These are phyloP conservation scores for Mycena indigotica DNA, from an alignment of 768 basidiomycete genomes.

Conservation along the genomic window DNA sequence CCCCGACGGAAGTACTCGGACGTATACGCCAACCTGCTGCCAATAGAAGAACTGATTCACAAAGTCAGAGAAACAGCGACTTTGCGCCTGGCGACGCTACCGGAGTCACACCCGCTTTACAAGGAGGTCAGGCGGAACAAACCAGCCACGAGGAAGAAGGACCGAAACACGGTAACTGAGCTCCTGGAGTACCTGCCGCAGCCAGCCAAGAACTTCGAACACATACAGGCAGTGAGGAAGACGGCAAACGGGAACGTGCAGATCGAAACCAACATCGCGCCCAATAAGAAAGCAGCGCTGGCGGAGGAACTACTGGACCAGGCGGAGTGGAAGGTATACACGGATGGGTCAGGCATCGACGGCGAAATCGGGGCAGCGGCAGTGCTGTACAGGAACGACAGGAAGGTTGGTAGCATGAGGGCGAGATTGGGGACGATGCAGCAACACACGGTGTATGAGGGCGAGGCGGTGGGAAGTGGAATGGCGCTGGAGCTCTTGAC, in stretches of 20 bases:
- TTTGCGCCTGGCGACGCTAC: background rate
- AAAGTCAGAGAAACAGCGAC: no score
- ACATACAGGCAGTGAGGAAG: background rate
- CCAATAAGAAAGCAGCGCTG: background rate
- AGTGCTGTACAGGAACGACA: slow-evolving; percentile 7
- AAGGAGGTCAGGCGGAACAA: background rate
- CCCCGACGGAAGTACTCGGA: slow-evolving; percentile 12
- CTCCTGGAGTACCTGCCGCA: background rate
- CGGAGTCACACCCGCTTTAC: background rate
- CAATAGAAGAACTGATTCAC: background rate
- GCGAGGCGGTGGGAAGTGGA: slow-evolving; percentile 23
- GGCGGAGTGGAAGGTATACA: slow-evolving; percentile 7
- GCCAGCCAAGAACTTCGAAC: background rate
- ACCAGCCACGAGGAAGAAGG: background rate
- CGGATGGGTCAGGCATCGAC: slow-evolving; percentile 23
- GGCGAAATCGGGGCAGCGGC: slow-evolving; percentile 23
- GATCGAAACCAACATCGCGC: background rate
- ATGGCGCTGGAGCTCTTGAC: slow-evolving; percentile 10
- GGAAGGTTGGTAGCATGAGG: background rate
- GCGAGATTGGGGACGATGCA: slow-evolving; percentile 8
- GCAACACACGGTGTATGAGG: slow-evolving; percentile 28
- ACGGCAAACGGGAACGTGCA: background rate
- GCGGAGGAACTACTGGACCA: background rate
- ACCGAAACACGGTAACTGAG: background rate
- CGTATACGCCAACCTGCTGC: slow-evolving; percentile 6